A percentile compares a stretch with the other conserved stretches of the same genome.
Conservation (phyloP, 495 filamentous ascomycete species). For the Lasiosphaeriaceae sp. region DNA sequence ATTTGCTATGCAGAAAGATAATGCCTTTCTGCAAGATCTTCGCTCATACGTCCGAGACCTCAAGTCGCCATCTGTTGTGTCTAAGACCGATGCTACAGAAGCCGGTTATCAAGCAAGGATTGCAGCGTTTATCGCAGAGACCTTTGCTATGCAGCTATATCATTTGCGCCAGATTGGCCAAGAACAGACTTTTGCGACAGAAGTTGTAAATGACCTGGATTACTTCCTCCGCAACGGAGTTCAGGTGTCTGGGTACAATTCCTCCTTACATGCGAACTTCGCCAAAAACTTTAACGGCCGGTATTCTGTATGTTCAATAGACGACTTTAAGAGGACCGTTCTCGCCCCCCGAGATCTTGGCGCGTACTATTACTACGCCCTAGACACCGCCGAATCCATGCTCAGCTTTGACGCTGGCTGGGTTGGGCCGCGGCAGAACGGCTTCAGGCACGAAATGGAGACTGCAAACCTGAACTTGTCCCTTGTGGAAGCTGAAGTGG, state of each 20-base stretch:
- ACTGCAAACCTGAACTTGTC: constrained; percentile 87
- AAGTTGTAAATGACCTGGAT: constrained; percentile 65
- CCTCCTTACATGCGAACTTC: constrained; percentile 78
- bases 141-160: constrained; percentile 89
- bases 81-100: constrained; percentile 43
- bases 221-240: constrained; percentile 76
- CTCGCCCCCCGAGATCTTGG: constrained; percentile 63
- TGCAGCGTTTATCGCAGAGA: constrained; percentile 76
- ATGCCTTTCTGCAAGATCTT: constrained; percentile 64
- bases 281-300: constrained; percentile 76
- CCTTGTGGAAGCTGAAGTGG: constrained; percentile 84
- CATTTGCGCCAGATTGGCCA: constrained; percentile 70
- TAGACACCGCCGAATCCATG: constrained; percentile 66
- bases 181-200: constrained; percentile 56
- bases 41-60: constrained; percentile 65
- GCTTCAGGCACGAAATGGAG: constrained; percentile 75
- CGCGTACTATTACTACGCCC: constrained; percentile 73
- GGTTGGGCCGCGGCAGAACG: constrained; percentile 59
- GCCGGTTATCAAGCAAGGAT: constrained; percentile 63
- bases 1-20: constrained; percentile 67
- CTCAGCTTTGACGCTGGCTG: constrained; percentile 74
- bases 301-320: constrained; percentile 64
- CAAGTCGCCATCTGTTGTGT: constrained; percentile 42
- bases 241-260: constrained; percentile 70
- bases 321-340: constrained; percentile 72